Base-by-base conservation (phyloP, 2,329 filamentous ascomycete species). In the Cadophora luteo-olivacea region DNA sequence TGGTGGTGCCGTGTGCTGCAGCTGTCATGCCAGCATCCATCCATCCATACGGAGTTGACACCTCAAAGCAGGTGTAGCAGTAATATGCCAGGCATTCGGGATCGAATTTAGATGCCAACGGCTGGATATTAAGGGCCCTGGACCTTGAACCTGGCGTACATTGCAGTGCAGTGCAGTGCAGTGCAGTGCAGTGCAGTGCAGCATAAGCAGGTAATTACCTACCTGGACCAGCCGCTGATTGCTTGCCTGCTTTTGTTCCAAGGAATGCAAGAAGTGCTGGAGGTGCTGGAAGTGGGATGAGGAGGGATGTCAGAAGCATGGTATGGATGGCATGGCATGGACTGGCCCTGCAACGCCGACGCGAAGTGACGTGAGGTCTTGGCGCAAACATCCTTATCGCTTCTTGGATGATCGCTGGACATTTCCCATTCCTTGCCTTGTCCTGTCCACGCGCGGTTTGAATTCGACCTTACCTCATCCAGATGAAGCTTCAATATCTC, bases 21-120 rank as follows among this genome's bases (percentile, higher is more conserved):
- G 55, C 55, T 58, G 55, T 58, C 55, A 58, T 58, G 55, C 55
- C 33, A 38, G 55, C 55, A 49, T 49, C 45, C 45, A 49, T 49
- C 45, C 45, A 49, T 58, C 32, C 55, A 58, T 25, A 12, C 33
- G 33, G 19, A 55, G 25, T 16, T 33, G 51, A n/a, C 45, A 49
- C n/a, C 45, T 49, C 45, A 49, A 49, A 49, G 45, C 6, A 49
- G n/a, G n/a, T n/a, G 45, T 49, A 49, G n/a, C 45, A 22, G 45
- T 22, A 49, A 49, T 49, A 4, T 49, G 45, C 45, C n/a, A 49
- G 45, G 45, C 12, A 49, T 49, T 49, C 45, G 45, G 45, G 22
- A 49, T 22, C 5, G 7, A 49, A 22, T 22, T 11, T 49, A 11
- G 45, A 49, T 8, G n/a, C 19, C 45, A 49, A 22, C 22, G n/a